phyloP scores from a whole-genome alignment of 306 rosid genomes.

The Casuarina glauca region DNA sequence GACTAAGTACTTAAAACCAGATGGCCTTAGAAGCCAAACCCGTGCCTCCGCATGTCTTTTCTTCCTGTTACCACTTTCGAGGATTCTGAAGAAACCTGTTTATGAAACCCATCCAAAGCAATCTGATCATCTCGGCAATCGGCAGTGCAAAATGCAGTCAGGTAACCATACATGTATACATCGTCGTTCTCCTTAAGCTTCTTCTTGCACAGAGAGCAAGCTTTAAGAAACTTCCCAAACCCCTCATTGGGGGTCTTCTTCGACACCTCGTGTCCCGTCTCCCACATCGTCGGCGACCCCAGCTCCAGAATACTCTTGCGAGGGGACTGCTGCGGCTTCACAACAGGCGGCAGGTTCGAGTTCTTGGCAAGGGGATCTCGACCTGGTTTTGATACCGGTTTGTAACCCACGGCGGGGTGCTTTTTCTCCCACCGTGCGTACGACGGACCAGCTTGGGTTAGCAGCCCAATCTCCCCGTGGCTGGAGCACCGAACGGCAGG shows the following conservation, averaged over 20 bases:
- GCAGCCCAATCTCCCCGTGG: constrained; percentile 8
- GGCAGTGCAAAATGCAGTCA: constrained; percentile 17
- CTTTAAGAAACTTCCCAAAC: constrained; percentile 10
- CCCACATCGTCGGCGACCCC: neutral
- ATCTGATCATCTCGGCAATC: constrained; percentile 11
- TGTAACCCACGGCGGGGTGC: neutral
- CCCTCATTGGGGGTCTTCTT: neutral
- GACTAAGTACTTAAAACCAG: neutral
- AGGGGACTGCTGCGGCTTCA: neutral
- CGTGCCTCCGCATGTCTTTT: neutral
- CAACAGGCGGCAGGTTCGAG: neutral
- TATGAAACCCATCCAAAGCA: constrained; percentile 9
- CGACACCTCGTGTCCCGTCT: neutral
- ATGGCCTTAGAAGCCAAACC: neutral
- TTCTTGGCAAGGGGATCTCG: neutral
- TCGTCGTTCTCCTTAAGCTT: neutral
- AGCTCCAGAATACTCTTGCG: neutral
- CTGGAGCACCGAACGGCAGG: constrained; percentile 7
- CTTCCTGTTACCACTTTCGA: neutral
- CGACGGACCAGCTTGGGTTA: neutral
- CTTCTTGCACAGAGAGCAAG: constrained; percentile 29
- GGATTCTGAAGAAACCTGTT: neutral
- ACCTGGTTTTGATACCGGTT: neutral
- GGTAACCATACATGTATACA: constrained; percentile 27
- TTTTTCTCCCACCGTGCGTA: neutral